Conservation (phyloP, 306 rosid genomes). For the Pterocarpus macrocarpus region DNA sequence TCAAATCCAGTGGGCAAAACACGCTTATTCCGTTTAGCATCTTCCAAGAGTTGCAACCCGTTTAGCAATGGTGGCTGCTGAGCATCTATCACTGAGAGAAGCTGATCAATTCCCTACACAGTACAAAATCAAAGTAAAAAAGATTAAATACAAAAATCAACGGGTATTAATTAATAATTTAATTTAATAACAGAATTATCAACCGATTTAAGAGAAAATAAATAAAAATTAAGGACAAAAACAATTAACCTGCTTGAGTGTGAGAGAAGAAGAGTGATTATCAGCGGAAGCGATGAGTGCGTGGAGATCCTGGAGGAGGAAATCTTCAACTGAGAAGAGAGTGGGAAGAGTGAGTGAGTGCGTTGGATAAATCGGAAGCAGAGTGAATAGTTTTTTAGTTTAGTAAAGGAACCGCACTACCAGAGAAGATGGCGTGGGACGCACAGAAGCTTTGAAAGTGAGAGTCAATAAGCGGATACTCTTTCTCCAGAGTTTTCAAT, state of each 20-base stretch:
- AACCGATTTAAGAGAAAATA: background rate
- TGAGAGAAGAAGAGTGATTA: conserved; percentile 40
- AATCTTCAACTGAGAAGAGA: conserved; percentile 73
- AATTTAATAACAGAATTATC: conserved; percentile 7
- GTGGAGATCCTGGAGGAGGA: conserved; percentile 68
- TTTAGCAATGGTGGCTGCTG: conserved; percentile 49
- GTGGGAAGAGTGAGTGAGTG: conserved; percentile 14
- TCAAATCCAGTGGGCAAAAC: conserved; percentile 72
- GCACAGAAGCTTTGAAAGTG: conserved; percentile 54
- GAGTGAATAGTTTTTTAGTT: background rate
- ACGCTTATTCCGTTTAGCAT: conserved; percentile 52
- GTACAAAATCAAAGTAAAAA: background rate
- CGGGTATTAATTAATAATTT: background rate
- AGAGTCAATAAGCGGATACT: conserved; percentile 51
- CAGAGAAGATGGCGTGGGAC: conserved; percentile 53
- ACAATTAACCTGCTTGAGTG: conserved; percentile 59
- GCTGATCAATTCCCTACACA: conserved; percentile 56
- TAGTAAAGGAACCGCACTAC: background rate
- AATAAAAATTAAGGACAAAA: background rate
- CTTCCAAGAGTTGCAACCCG: conserved; percentile 57
- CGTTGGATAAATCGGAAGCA: background rate
- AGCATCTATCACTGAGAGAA: conserved; percentile 48
- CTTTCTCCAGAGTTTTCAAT: conserved; percentile 48
- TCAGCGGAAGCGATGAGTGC: conserved; percentile 44
- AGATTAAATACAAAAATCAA: background rate